These are phyloP conservation scores for Fraxinus greggii DNA, from an alignment of 305 asterid genomes.

Conservation along the genomic window DNA sequence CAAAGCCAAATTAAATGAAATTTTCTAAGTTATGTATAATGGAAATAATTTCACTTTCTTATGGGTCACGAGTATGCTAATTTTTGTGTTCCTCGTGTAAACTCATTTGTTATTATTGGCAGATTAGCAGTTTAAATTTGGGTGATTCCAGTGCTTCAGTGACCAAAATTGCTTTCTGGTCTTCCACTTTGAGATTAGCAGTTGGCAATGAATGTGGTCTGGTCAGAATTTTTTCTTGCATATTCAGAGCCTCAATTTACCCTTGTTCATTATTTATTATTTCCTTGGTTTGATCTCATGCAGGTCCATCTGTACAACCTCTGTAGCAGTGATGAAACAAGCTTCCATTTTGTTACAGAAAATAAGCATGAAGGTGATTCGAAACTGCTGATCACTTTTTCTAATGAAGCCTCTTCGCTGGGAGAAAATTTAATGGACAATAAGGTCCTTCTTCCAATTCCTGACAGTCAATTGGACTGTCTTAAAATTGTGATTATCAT, in stretches of 20 bases:
- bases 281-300: conserved; percentile 29
- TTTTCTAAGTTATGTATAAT: neutral
- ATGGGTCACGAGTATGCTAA: neutral
- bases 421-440: neutral
- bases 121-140: conserved; percentile 49
- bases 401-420: neutral
- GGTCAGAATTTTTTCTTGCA: conserved; percentile 57
- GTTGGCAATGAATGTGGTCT: conserved; percentile 83
- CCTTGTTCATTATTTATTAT: conserved; percentile 25
- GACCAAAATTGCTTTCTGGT: conserved; percentile 60
- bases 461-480: conserved; percentile 20
- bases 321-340: conserved; percentile 40
- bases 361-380: conserved; percentile 67
- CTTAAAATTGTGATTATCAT: conserved; percentile 5
- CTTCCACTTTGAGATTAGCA: conserved; percentile 66
- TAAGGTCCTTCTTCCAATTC: conserved; percentile 10
- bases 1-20: conserved; percentile 13
- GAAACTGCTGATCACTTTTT: conserved; percentile 20
- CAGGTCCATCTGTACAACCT: conserved; percentile 72
- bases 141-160: conserved; percentile 55
- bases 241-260: conserved; percentile 24
- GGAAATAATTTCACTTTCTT: neutral
- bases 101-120: conserved; percentile 38
- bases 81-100: conserved; percentile 11
- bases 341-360: conserved; percentile 60